Percentiles rank a stretch among this genome's conserved stretches.
Conservation (phyloP, 768 basidiomycete genomes). For the Gelatoporia subvermispora region DNA sequence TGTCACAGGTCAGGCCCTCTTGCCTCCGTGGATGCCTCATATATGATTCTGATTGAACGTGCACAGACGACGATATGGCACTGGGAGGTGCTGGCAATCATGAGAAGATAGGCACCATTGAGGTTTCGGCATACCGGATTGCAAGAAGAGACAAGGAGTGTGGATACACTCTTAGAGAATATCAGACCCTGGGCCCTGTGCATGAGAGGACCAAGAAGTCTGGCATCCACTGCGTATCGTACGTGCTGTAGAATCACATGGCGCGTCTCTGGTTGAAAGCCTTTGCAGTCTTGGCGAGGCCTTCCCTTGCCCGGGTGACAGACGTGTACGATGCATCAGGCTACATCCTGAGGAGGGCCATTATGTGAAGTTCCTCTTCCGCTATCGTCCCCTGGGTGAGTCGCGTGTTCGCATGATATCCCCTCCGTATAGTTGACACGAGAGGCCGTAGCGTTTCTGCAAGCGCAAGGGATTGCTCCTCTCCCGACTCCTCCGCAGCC, state of each 20-base stretch:
- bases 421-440: too few relatives aligned
- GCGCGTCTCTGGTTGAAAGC: not conserved
- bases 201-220: conserved; percentile 13
- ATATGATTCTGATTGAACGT: too few relatives aligned
- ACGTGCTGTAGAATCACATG: not conserved
- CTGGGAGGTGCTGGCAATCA: not conserved
- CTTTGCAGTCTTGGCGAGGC: conserved; percentile 5
- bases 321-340: not conserved
- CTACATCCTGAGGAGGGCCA: conserved; percentile 4
- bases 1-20: conserved; percentile 3
- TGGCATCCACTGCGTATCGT: conserved; percentile 12
- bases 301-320: not conserved
- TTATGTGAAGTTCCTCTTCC: conserved; percentile 3
- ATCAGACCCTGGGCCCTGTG: conserved; percentile 4
- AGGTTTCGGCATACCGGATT: conserved; percentile 1
- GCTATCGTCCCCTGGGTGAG: conserved; percentile 10
- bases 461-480: conserved; percentile 11
- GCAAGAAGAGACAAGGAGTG: not conserved
- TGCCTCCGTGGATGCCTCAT: not conserved
- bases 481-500: not conserved
- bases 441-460: conserved; percentile 4
- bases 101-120: conserved; percentile 5
- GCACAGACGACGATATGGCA: conserved; percentile 7
- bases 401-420: too few relatives aligned
- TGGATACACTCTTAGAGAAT: not conserved